Base-by-base conservation (phyloP, 495 filamentous ascomycete species). In the Clavariopsis aquatica region DNA sequence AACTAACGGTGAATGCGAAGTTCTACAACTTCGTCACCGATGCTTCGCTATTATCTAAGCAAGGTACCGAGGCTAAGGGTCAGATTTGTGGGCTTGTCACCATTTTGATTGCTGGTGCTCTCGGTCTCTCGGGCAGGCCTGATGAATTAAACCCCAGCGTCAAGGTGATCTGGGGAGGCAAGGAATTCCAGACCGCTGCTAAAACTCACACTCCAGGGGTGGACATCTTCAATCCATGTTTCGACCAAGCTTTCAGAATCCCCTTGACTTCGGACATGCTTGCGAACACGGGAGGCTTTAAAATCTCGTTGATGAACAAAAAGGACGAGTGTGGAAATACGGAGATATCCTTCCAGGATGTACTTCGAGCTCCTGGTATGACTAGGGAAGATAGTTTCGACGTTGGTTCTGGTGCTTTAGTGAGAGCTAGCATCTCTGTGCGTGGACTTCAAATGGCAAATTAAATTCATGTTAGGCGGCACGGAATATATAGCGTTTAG, bases 221-320 rank as follows among this genome's bases (percentile, higher is more conserved):
- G 23, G 78, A 80, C 58, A 74, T 80, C 52, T 71, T 71, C 68
- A 80, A 80, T 60, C 77, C 78, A n/a, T 66, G 71, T 2, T 80
- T 75, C 46, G 74, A 78, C 56, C 69, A 73, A 52, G 65, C 67
- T 9, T 79, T 77, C 69, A 61, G 65, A 23, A 68, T 80, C 47
- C 72, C 73, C 2, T 10, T 79, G 13, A 71, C 59, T 10, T 15
- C 67, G 6, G 77, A 75, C 22, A 71, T 75, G 66, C 46, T 76
- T 10, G 58, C 61, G 19, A 73, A 63, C 22, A 45, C 56, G 17
- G 61, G 20, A 15, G 28, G 27, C 54, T 75, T 78, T 49, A 64
- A 52, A 29, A 71, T 79, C 26, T 54, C 68, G 15, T 51, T 80
- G 46, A 57, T 80, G 72, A 75, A 79, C 49, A 69, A 65, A 19